Conservation (phyloP, 306 rosid species). For the Dalbergia cultrata region DNA sequence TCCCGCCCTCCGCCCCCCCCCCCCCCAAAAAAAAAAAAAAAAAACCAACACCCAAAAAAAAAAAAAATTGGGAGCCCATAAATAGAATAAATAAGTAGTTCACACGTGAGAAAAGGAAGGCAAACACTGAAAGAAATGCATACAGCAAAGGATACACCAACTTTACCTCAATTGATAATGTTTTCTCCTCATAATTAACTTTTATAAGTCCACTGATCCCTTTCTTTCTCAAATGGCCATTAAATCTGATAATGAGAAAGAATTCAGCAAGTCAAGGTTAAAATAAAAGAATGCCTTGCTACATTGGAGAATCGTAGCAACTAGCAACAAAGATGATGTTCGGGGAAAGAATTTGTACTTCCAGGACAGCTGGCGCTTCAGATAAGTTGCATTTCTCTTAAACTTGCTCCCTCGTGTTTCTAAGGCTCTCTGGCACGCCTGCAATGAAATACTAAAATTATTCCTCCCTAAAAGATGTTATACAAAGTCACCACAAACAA, state of each 20-base stretch:
- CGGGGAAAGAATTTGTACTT: slow-evolving; percentile 61
- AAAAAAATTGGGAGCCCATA: not conserved
- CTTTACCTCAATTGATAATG: slow-evolving; percentile 85
- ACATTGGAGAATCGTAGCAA: not conserved
- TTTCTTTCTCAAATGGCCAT: slow-evolving; percentile 80
- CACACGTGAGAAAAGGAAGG: not conserved
- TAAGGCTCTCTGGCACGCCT: slow-evolving; percentile 83
- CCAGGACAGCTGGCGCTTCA: slow-evolving; percentile 85
- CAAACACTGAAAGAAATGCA: slow-evolving; percentile 3
- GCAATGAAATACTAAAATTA: slow-evolving; percentile 13
- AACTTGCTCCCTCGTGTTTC: slow-evolving; percentile 64
- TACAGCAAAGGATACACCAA: slow-evolving; percentile 15
- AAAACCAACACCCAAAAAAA: not conserved
- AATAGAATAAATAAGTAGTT: not conserved
- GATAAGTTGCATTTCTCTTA: slow-evolving; percentile 63
- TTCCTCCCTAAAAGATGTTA: slow-evolving; percentile 3
- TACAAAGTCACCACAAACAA: not conserved
- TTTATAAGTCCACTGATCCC: slow-evolving; percentile 85
- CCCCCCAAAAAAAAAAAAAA: not conserved
- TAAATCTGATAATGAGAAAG: slow-evolving; percentile 64
- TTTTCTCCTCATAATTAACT: slow-evolving; percentile 73
- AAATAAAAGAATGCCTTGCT: not conserved
- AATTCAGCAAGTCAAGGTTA: slow-evolving; percentile 8
- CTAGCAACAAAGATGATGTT: slow-evolving; percentile 8
- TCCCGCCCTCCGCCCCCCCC: too few relatives aligned